These are phyloP conservation scores for Abelmoschus esculentus DNA, from an alignment of 345 rosid genomes.

Conservation along the genomic window DNA sequence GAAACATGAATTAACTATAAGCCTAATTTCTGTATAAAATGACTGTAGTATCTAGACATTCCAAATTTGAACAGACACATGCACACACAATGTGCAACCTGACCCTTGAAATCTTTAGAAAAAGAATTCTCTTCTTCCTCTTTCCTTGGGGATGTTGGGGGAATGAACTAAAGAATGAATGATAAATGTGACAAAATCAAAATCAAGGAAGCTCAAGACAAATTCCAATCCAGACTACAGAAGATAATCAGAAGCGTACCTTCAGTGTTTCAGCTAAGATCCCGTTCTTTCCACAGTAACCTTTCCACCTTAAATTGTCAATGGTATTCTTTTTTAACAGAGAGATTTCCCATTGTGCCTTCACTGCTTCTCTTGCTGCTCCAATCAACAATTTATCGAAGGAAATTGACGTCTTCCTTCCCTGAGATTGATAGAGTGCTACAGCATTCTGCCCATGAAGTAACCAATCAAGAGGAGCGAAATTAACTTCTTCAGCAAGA, in stretches of 20 bases:
- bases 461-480: constrained; percentile 75
- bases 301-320: constrained; percentile 40
- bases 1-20: not conserved
- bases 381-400: constrained; percentile 55
- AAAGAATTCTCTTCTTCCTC: not conserved
- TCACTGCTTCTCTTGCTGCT: constrained; percentile 56
- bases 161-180: not conserved
- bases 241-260: constrained; percentile 24
- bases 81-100: not conserved
- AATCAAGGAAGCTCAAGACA: not conserved
- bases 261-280: constrained; percentile 48
- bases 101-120: not conserved
- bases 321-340: constrained; percentile 30
- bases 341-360: constrained; percentile 42
- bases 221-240: not conserved
- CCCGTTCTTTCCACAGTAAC: constrained; percentile 45
- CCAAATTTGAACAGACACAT: not conserved
- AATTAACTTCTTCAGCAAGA: constrained; percentile 49
- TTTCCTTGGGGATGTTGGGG: not conserved
- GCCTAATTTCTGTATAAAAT: constrained; percentile 5
- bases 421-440: constrained; percentile 38
- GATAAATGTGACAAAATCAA: not conserved
- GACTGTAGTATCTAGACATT: not conserved
- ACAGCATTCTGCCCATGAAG: constrained; percentile 53
- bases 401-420: constrained; percentile 43